These are phyloP conservation scores for Pyrenula aspistea DNA, from an alignment of 495 filamentous ascomycete genomes.

Conservation along the genomic window DNA sequence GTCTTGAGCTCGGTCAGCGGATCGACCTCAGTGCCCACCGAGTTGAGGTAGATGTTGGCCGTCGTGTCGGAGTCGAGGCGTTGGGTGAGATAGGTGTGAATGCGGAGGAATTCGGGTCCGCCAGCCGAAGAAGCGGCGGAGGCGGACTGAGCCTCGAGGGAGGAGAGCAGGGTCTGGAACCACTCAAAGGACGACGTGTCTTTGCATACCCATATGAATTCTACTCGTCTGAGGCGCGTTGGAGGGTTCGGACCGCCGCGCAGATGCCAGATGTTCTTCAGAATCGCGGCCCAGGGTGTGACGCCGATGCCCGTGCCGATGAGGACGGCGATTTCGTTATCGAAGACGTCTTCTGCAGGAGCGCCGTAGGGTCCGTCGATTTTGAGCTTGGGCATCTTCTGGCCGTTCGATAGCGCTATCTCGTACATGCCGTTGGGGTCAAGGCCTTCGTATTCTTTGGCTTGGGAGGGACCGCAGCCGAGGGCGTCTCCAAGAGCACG, in stretches of 20 bases:
- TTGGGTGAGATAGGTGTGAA: conserved; percentile 97
- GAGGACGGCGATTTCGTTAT: conserved; percentile 60
- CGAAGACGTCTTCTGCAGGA: conserved; percentile 81
- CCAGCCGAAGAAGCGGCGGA: conserved; percentile 52
- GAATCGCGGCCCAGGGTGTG: conserved; percentile 61
- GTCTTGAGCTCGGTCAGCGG: conserved; percentile 83
- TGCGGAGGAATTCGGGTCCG: conserved; percentile 81
- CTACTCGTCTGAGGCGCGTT: conserved; percentile 78
- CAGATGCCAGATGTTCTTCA: conserved; percentile 98
- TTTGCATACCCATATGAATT: conserved; percentile 99
- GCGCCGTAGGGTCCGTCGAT: conserved; percentile 96
- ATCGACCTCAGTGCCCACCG: conserved; percentile 74
- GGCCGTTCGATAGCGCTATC: conserved; percentile 85
- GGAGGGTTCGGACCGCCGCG: conserved; percentile 78
- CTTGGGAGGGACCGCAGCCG: conserved; percentile 74
- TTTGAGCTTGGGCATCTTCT: conserved; percentile 75
- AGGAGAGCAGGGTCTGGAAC: conserved; percentile 90
- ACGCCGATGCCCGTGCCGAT: conserved; percentile 64
- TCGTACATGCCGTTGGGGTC: conserved; percentile 98
- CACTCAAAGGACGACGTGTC: conserved; percentile 95
- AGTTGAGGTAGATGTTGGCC: conserved; percentile 94
- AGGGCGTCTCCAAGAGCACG: conserved; percentile 79
- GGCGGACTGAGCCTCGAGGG: conserved; percentile 77
- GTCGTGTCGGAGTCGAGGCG: conserved; percentile 81
- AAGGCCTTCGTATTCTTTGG: conserved; percentile 74